Base-by-base conservation (phyloP, 73 alveolate genomes). In the Paramecium caudatum region DNA sequence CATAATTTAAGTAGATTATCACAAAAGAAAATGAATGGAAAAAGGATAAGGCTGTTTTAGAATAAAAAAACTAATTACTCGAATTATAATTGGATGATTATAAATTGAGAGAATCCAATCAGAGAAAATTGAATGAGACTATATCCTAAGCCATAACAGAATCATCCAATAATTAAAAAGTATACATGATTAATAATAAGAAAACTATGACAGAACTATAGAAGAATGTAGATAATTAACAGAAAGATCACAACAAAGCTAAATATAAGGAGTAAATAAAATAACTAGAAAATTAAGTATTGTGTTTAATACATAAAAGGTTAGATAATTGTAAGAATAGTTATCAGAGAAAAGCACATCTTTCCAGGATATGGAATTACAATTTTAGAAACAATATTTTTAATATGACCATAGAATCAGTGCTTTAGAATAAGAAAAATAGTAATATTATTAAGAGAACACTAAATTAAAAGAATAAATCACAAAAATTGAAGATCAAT, bases 11-110 rank as follows among this genome's bases (percentile, higher is more conserved):
- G 27, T 25, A 65, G 49, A 10, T 65, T 65, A 65, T 65, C 0
- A 30, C 49, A 1, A 74, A 74, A 39, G 88, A 74, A 43, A 74
- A 74, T 45, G 69, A 74, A 13, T 74, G 62, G 69, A 39, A 74
- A 39, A 74, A 74, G 12, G 88, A 74, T 41, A 74, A 74, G 5
- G 88, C 88, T 16, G 43, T 74, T 27, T 12, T 27, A 10, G 88
- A 74, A 13, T 39, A 74, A 74, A 74, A 45, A 74, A 74, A n/a
- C 4, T 45, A 74, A 74, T 74, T 74, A 39, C 65, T 74, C 8
- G 88, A 74, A 45, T 30, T 37, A 2, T 43, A 74, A 43, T 74
- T 74, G 9, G 88, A 74, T 23, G 88, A 74, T 45, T 74, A 43
- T 74, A 74, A 74, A 16, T 17, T 21, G 10, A 74, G 88, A 13